These are phyloP conservation scores for Epichloe coenophiala DNA, from an alignment of 2,329 filamentous ascomycete genomes.

Conservation along the genomic window DNA sequence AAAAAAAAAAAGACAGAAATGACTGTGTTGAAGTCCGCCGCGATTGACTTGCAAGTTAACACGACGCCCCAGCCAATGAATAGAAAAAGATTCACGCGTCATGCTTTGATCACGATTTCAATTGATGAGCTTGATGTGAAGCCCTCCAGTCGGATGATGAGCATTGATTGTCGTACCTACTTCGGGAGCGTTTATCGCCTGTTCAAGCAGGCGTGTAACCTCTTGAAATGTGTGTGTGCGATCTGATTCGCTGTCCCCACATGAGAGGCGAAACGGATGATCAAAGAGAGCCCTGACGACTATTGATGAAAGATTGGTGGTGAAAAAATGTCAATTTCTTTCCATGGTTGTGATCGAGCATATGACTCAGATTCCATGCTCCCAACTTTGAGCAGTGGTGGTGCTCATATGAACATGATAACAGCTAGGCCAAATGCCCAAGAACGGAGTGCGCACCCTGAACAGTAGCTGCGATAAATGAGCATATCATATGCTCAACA, in stretches of 20 bases:
- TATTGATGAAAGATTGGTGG: neutral
- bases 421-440: no score
- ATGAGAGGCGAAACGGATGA: constrained; percentile 17
- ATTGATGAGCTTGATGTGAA: neutral
- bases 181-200: constrained; percentile 16
- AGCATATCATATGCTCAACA: no score
- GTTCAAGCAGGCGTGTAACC: constrained; percentile 23
- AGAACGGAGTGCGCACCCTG: no score
- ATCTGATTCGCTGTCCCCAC: constrained; percentile 3
- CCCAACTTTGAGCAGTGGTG: no score
- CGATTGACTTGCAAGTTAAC: neutral
- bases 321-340: neutral
- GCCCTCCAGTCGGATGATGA: constrained; percentile 32
- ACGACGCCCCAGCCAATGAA: neutral
- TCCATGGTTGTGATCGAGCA: no score
- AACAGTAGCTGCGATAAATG: no score
- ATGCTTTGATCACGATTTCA: neutral
- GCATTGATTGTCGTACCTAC: constrained; percentile 20
- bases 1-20: constrained; percentile 4
- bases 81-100: neutral
- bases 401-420: no score
- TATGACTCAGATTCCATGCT: no score
- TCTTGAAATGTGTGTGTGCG: constrained; percentile 9
- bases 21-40: neutral
- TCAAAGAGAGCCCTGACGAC: constrained; percentile 39